Conservation (phyloP, 345 rosid species). For the Citrus australasica region DNA sequence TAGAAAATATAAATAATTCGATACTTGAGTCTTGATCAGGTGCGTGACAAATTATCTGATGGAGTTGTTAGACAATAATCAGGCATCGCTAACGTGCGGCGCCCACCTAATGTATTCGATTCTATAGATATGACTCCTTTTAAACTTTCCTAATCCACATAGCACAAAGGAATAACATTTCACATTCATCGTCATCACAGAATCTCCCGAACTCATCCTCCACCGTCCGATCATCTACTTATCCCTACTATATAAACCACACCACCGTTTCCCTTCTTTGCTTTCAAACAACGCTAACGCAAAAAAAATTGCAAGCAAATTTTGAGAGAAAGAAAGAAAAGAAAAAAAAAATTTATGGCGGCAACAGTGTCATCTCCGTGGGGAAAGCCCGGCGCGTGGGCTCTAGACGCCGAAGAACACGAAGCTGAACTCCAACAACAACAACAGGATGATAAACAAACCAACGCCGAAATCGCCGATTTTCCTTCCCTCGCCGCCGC, state of each 20-base stretch:
- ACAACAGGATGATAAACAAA: constrained; percentile 12
- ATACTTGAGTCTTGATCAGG: too few relatives aligned
- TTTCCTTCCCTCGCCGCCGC: constrained; percentile 70
- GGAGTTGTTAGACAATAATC: too few relatives aligned
- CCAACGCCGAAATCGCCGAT: constrained; percentile 19
- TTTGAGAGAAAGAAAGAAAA: neutral
- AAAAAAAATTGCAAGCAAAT: neutral
- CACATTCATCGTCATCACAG: neutral
- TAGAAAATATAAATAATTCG: too few relatives aligned
- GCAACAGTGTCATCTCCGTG: constrained; percentile 83
- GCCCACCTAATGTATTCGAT: too few relatives aligned
- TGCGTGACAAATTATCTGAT: too few relatives aligned
- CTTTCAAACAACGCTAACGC: constrained; percentile 35
- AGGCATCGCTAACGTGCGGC: too few relatives aligned
- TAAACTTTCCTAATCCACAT: neutral
- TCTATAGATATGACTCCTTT: too few relatives aligned
- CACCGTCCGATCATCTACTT: constrained; percentile 42
- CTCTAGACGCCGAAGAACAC: constrained; percentile 79
- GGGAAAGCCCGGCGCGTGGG: constrained; percentile 97
- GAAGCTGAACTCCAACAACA: constrained; percentile 66
- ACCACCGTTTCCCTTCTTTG: neutral
- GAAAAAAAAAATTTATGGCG: constrained; percentile 42
- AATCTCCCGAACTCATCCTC: neutral
- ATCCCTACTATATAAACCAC: constrained; percentile 14
- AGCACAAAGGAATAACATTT: neutral